Conservation (phyloP, 345 rosid genomes). For the Dimocarpus longan region DNA sequence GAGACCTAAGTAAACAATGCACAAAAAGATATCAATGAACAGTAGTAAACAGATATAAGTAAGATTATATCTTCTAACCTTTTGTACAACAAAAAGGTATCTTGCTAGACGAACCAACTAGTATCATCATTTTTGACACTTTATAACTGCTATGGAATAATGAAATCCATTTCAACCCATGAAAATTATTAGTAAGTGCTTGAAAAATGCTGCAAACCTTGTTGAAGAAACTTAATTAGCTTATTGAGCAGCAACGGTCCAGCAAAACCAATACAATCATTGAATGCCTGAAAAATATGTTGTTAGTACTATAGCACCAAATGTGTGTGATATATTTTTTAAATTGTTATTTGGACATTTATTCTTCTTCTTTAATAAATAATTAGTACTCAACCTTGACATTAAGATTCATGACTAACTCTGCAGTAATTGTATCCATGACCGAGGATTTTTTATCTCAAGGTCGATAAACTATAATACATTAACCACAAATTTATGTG, state of each 20-base stretch:
- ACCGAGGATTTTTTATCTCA: neutral
- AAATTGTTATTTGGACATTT: neutral
- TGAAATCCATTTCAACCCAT: conserved; percentile 8
- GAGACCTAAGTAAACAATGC: too few relatives aligned
- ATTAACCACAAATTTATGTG: neutral
- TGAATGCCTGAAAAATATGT: conserved; percentile 57
- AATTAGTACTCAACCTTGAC: neutral
- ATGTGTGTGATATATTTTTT: neutral
- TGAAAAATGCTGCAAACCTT: conserved; percentile 48
- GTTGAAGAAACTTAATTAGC: conserved; percentile 78
- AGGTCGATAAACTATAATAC: conserved; percentile 1
- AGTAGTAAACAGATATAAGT: neutral
- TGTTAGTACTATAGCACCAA: neutral
- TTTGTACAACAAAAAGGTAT: neutral
- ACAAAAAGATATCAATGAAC: too few relatives aligned
- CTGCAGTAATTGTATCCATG: neutral
- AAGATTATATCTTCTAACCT: neutral
- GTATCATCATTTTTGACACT: neutral
- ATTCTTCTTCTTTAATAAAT: neutral
- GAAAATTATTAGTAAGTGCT: neutral
- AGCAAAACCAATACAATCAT: conserved; percentile 79
- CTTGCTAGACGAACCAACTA: neutral
- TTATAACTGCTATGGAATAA: neutral
- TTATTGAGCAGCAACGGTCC: conserved; percentile 86
- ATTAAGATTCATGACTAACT: neutral